Conservation (phyloP, 1,139 yeast species). For the Kodamaea ohmeri region DNA sequence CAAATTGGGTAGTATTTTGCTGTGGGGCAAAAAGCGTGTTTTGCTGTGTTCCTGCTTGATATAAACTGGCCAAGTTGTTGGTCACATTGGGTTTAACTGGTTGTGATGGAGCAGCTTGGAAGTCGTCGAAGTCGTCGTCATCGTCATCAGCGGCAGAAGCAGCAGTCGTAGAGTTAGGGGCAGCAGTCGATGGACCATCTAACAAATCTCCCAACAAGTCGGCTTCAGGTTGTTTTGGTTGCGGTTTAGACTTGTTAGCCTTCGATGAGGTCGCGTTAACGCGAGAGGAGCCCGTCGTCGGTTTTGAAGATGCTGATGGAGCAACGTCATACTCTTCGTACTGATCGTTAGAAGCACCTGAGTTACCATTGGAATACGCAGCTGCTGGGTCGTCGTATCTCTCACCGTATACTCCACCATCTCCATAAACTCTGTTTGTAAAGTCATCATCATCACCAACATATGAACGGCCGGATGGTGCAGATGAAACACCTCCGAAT, state of each 20-base stretch:
- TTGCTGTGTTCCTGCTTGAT: no score
- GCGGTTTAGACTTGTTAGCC: slow-evolving; percentile 12
- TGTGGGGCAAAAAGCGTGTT: no score
- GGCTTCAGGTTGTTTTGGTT: slow-evolving; percentile 30
- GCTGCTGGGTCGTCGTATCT: slow-evolving; percentile 59
- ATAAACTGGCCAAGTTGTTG: slow-evolving; percentile 42
- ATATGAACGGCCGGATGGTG: slow-evolving; percentile 36
- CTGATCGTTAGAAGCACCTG: slow-evolving; percentile 38
- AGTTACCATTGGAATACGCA: slow-evolving; percentile 39
- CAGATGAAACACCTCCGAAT: slow-evolving; percentile 47
- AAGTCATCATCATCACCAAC: slow-evolving; percentile 52
- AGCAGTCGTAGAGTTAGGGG: slow-evolving; percentile 22
- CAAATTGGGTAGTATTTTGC: slow-evolving; percentile 13
- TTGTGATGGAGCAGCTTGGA: slow-evolving; percentile 72
- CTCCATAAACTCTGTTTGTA: slow-evolving; percentile 66
- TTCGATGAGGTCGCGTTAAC: slow-evolving; percentile 37
- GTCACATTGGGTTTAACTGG: slow-evolving; percentile 29
- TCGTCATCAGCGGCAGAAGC: slow-evolving; percentile 47
- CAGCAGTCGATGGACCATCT: slow-evolving; percentile 19
- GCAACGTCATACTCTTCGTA: slow-evolving; percentile 74
- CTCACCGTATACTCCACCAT: slow-evolving; percentile 76
- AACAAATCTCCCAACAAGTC: slow-evolving; percentile 55
- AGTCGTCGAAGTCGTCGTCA: slow-evolving; percentile 92
- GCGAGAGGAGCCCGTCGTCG: slow-evolving; percentile 44
- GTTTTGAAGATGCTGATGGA: slow-evolving; percentile 27